A percentile compares a stretch with the other conserved stretches of the same genome.
Evolutionary conservation across 1,284 basidiomycete species (phyloP).

Genomic region (Albatrellus sp.): DNA sequence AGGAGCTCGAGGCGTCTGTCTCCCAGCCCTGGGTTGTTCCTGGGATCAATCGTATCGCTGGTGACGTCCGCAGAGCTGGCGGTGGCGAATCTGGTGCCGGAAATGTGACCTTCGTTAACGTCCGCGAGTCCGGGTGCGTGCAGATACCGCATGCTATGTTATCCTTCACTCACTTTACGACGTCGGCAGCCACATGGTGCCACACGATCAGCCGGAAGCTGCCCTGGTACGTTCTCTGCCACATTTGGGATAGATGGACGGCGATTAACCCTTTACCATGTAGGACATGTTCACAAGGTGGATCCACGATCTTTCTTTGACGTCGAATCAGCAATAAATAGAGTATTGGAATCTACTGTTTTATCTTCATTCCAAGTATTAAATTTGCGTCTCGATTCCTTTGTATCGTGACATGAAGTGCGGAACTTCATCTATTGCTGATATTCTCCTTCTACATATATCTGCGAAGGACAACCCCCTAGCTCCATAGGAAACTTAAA

Average conservation of each 20-base stretch:
- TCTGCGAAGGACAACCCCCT: too few relatives aligned
- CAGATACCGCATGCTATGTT: constrained; percentile 1
- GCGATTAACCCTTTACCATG: not conserved
- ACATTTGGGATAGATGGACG: not conserved
- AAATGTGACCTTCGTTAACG: constrained; percentile 39
- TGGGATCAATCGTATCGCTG: constrained; percentile 23
- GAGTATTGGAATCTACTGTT: too few relatives aligned
- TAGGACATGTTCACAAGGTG: constrained; percentile 39
- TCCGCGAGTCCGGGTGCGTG: constrained; percentile 38
- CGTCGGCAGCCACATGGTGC: constrained; percentile 65
- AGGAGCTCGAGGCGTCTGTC: constrained; percentile 45
- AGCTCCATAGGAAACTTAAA: too few relatives aligned
- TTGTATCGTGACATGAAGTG: too few relatives aligned
- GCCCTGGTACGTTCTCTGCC: constrained; percentile 27
- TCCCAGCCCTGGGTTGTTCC: constrained; percentile 30
- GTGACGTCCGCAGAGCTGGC: constrained; percentile 30
- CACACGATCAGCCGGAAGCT: constrained; percentile 72
- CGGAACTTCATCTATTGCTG: too few relatives aligned
- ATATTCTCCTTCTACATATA: too few relatives aligned
- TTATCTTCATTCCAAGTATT: too few relatives aligned
- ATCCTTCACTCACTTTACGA: too few relatives aligned
- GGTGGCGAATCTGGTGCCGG: constrained; percentile 29
- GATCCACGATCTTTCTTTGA: constrained; percentile 34
- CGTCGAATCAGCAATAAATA: not conserved
- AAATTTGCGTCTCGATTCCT: too few relatives aligned